Evolutionary conservation across 306 rosid species (phyloP).

Genomic region (Mimosa bimucronata): DNA sequence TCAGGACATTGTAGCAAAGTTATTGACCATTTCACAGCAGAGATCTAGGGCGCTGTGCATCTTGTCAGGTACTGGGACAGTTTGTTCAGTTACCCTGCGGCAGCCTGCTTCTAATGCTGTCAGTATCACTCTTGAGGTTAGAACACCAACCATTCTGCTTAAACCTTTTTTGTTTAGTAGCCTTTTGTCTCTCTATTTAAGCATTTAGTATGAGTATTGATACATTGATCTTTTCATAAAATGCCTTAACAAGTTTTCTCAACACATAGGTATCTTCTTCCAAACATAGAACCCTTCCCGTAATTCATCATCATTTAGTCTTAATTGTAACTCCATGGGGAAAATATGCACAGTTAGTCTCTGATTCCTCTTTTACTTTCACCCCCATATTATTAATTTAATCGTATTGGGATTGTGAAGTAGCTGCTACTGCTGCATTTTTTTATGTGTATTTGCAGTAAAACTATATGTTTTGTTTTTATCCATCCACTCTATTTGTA

Average conservation of each 20-base stretch:
- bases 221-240: neutral
- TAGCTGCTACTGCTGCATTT: neutral
- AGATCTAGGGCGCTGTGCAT: constrained; percentile 89
- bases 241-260: neutral
- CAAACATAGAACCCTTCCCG: neutral
- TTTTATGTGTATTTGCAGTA: neutral
- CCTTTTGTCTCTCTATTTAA: constrained; percentile 11
- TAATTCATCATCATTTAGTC: neutral
- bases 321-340: neutral
- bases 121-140: constrained; percentile 79
- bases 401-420: neutral
- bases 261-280: neutral
- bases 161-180: constrained; percentile 17
- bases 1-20: constrained; percentile 88
- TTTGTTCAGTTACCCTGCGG: constrained; percentile 77
- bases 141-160: constrained; percentile 15
- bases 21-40: constrained; percentile 77
- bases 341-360: neutral
- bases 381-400: neutral
- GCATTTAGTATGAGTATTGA: neutral
- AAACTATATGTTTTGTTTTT: neutral
- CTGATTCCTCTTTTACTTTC: neutral
- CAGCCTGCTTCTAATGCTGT: constrained; percentile 86
- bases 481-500: neutral
- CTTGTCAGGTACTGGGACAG: constrained; percentile 79